Base-by-base conservation (phyloP, 1,284 basidiomycete species). In the Lignosus rhinocerotis region DNA sequence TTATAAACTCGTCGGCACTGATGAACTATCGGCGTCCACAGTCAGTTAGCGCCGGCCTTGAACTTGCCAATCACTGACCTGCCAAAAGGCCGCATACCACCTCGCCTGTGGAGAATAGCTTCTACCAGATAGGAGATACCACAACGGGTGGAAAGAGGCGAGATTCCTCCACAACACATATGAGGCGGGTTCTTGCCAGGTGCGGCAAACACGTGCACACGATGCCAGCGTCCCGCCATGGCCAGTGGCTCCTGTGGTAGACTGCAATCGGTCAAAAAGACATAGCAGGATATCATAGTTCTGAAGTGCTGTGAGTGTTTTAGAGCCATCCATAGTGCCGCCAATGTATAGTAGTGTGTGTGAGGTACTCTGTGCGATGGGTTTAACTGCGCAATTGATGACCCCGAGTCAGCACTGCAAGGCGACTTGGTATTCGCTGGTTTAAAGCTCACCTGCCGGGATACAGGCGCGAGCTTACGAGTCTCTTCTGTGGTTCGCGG, bases 141-240 rank as follows among this genome's bases (percentile, higher is more conserved):
- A 64, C 2, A 64, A 41, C 1, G 62, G 62, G 33, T 56, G 56
- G 17, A 64, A 46, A 6, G 54, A 51, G 9, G 51, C 48, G 1
- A 64, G 48, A 5, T 33, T 48, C 30, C 62, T 51, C 62, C 62
- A 64, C 5, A 64, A 39, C 5, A 57, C 55, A 6, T 53, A 50
- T 4, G 59, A 61, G 0, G 59, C 62, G 17, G 62, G 62, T 0
- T 58, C 59, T 16, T 49, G 36, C 62, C 62, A 64, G 3, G 50
- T 39, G 8, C 34, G 55, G 32, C 57, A 64, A 1, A 64, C 62
- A 0, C 58, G 56, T 6, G 62, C 50, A n/a, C 57, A 61, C 8
- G 49, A 31, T 6, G 62, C 62, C 3, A 64, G 59, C 0, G 56
- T 50, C 0, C 34, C 10, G 16, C 54, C 50, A 14, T 31, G 38